Evolutionary conservation across 1,284 basidiomycete genomes (phyloP).

Genomic region (Boletus sp.): DNA sequence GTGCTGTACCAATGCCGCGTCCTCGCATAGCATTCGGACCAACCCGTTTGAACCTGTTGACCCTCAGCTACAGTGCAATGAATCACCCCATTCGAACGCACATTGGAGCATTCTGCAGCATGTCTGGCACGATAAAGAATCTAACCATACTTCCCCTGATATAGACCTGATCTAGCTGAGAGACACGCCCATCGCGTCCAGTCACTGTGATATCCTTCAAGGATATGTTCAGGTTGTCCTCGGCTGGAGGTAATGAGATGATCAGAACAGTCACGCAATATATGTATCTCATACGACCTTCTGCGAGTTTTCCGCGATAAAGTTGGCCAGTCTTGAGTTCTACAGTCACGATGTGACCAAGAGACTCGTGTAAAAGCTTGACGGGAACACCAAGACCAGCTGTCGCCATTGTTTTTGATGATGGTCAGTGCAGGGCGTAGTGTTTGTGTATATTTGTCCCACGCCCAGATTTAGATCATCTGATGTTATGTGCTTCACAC

Average conservation of each 20-base stretch:
- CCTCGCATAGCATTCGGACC: constrained; percentile 99
- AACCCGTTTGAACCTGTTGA: constrained; percentile 92
- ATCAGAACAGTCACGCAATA: constrained; percentile 21
- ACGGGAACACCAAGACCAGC: constrained; percentile 84
- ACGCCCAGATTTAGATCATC: background rate
- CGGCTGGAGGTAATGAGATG: constrained; percentile 58
- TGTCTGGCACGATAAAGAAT: constrained; percentile 99
- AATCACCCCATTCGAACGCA: constrained; percentile 43
- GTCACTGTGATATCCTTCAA: constrained; percentile 98
- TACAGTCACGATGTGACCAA: constrained; percentile 96
- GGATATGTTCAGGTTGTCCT: constrained; percentile 98
- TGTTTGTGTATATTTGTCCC: constrained; percentile 28
- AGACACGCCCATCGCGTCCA: constrained; percentile 95
- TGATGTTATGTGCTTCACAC: no score
- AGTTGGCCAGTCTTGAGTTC: constrained; percentile 98
- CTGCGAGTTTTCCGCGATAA: constrained; percentile 96
- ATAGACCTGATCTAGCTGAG: constrained; percentile 99
- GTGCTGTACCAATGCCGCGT: constrained; percentile 97
- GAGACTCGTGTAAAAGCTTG: constrained; percentile 89
- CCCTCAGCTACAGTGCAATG: constrained; percentile 12
- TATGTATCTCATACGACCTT: constrained; percentile 53
- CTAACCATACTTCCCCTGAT: constrained; percentile 97
- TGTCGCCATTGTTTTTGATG: constrained; percentile 28
- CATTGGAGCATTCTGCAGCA: constrained; percentile 99
- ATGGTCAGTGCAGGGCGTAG: constrained; percentile 4